Evolutionary conservation across 805 yeast species (phyloP).

Genomic region (Isabelozyma pseudorhagii): DNA sequence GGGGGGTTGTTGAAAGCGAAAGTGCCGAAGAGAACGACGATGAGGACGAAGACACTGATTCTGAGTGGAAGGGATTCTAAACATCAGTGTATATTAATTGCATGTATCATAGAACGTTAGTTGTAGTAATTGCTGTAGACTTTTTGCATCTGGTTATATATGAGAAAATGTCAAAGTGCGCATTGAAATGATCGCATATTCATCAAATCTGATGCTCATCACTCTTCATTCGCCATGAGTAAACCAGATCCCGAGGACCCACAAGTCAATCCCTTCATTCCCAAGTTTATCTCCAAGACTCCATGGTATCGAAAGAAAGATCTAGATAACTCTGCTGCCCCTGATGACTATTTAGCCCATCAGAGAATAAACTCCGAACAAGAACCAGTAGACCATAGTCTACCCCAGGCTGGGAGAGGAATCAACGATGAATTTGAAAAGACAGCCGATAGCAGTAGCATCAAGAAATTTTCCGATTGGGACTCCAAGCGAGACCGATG

Average conservation of each 20-base stretch:
- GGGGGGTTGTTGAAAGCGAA: slow-evolving; percentile 52
- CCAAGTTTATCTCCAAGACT: slow-evolving; percentile 33
- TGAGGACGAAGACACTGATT: slow-evolving; percentile 12
- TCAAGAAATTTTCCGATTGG: slow-evolving; percentile 43
- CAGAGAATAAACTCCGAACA: slow-evolving; percentile 36
- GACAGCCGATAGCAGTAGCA: slow-evolving; percentile 17
- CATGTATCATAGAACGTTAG: not conserved
- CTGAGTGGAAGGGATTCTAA: slow-evolving; percentile 34
- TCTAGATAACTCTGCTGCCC: slow-evolving; percentile 39
- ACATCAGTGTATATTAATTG: not conserved
- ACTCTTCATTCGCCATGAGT: not conserved
- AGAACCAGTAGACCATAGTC: slow-evolving; percentile 43
- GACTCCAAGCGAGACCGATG: slow-evolving; percentile 77
- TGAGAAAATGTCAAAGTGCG: no score
- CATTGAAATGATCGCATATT: no score
- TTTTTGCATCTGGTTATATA: no score
- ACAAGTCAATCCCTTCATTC: slow-evolving; percentile 12
- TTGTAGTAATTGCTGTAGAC: not conserved
- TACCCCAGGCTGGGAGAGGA: slow-evolving; percentile 55
- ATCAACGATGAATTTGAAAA: slow-evolving; percentile 44
- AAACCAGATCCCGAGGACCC: not conserved
- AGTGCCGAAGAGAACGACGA: slow-evolving; percentile 16
- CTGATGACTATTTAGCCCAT: slow-evolving; percentile 51
- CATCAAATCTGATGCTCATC: not conserved
- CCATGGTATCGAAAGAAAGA: slow-evolving; percentile 41